These are phyloP conservation scores for Colletotrichum sp. DNA, from an alignment of 2,329 filamentous ascomycete species.

Conservation along the genomic window DNA sequence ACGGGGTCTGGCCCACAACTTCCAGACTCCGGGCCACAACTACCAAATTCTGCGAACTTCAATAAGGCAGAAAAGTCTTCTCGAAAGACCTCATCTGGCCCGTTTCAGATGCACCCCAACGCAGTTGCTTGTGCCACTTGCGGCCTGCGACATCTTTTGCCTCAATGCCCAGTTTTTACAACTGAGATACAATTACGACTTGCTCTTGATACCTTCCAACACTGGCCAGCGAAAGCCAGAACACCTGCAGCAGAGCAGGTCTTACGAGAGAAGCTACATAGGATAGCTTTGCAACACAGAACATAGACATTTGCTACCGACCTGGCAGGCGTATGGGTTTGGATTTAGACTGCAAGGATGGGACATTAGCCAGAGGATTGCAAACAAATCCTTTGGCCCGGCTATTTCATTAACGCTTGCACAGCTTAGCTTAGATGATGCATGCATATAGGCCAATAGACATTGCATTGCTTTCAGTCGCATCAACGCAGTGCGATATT, in stretches of 20 bases:
- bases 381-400: neutral
- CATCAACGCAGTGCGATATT: neutral
- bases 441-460: constrained; percentile 9
- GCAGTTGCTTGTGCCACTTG: constrained; percentile 2
- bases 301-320: neutral
- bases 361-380: neutral
- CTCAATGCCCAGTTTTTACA: neutral
- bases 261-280: neutral
- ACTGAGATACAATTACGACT: constrained; percentile 17
- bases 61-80: neutral
- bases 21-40: neutral
- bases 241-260: neutral
- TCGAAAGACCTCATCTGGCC: neutral
- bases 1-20: neutral
- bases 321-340: neutral
- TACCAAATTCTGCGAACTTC: neutral
- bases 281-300: neutral
- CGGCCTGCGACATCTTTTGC: neutral
- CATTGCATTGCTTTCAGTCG: neutral
- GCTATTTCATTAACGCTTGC: neutral
- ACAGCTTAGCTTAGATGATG: neutral
- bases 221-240: neutral
- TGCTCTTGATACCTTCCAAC: constrained; percentile 12
- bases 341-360: neutral
- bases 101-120: neutral